Conservation (phyloP, 2,329 filamentous ascomycete species). For the Ceratocystis diversiconidia region DNA sequence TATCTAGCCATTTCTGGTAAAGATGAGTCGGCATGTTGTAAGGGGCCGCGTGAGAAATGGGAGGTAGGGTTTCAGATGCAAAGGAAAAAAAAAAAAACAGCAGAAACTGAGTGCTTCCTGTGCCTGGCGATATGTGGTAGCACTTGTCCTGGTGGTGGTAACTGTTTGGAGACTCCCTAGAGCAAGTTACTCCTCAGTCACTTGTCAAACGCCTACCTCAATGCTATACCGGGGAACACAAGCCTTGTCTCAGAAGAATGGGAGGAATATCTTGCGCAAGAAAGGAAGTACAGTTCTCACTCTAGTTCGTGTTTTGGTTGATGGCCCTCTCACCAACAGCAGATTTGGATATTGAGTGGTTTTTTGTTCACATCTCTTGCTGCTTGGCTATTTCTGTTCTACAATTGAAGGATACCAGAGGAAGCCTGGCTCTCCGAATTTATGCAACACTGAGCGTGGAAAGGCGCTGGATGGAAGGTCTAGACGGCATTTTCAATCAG, state of each 20-base stretch:
- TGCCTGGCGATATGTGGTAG: background rate
- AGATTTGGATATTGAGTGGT: background rate
- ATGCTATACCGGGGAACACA: background rate
- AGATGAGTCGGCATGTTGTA: background rate
- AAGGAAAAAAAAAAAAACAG: background rate
- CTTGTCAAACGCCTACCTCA: background rate
- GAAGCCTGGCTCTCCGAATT: background rate
- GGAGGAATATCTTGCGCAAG: background rate
- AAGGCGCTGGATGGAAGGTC: background rate
- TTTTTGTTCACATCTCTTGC: background rate
- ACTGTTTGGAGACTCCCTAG: too few relatives aligned
- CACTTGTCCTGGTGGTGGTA: background rate
- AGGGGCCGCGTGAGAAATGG: background rate
- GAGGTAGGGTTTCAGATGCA: background rate
- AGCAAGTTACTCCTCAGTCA: too few relatives aligned
- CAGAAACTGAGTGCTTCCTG: background rate
- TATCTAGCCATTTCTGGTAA: background rate
- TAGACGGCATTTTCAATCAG: background rate
- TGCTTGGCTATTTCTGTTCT: background rate
- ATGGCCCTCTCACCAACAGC: background rate
- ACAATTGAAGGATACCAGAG: background rate
- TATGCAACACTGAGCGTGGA: too few relatives aligned
- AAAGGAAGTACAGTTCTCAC: background rate
- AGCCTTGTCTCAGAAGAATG: background rate
- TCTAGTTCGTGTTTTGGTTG: background rate